phyloP scores from a whole-genome alignment of 1,139 yeast species.

The Suhomyces choctaworum region DNA sequence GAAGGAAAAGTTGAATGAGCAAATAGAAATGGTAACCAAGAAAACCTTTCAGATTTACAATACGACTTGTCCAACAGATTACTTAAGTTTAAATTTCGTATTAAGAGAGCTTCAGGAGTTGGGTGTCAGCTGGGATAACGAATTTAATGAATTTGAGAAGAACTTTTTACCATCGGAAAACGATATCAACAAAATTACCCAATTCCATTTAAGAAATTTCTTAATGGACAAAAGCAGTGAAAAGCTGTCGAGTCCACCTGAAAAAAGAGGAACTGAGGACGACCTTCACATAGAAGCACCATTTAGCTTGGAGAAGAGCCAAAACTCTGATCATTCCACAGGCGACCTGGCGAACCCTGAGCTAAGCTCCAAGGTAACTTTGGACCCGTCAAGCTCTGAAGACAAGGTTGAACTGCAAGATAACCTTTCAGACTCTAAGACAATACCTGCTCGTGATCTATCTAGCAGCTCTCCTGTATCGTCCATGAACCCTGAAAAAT shows the following conservation, averaged over 20 bases:
- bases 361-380: background rate
- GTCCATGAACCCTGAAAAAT: constrained; percentile 16
- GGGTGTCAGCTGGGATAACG: constrained; percentile 86
- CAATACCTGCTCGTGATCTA: background rate
- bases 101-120: constrained; percentile 74
- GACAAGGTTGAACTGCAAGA: too few species aligned
- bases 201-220: constrained; percentile 78
- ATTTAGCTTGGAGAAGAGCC: background rate
- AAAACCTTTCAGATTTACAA: constrained; percentile 56
- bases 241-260: constrained; percentile 3
- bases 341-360: background rate
- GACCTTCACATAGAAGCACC: background rate
- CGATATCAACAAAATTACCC: constrained; percentile 88
- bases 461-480: constrained; percentile 1
- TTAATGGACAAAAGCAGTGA: constrained; percentile 48
- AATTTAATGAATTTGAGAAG: constrained; percentile 79
- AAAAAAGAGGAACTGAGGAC: constrained; percentile 1
- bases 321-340: background rate
- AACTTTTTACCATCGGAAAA: constrained; percentile 85
- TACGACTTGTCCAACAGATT: constrained; percentile 60
- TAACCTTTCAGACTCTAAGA: background rate
- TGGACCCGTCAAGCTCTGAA: background rate
- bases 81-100: constrained; percentile 67
- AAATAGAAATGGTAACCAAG: constrained; percentile 45
- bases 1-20: constrained; percentile 53